Base-by-base conservation (phyloP, 176 grass and related monocot genomes). In the Pontederia paniculata region DNA sequence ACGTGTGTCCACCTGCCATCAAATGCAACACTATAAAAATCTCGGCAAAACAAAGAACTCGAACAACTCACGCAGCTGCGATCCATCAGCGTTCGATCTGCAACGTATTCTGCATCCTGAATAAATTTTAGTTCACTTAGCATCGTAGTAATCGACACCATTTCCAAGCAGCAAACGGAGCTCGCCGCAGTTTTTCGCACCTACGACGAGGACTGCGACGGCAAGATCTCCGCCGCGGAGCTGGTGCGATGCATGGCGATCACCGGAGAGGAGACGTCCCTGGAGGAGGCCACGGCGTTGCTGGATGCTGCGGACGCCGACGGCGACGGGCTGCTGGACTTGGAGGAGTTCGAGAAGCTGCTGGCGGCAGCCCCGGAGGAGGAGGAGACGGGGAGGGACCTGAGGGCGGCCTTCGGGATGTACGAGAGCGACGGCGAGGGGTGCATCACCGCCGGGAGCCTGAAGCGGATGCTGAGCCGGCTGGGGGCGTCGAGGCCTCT, bases 361-460 rank as follows among this genome's bases (percentile, higher is more conserved):
- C 69, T 45, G 0, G 63, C 18, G 48, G 73, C 57, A 20, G 56
- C 20, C 10, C 8, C 17, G 1, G 48, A 15, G 20, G 69, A 47
- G 17, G 73, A 73, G 17, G 60, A 48, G 58, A 78, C 37, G 56
- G 12, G 21, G 5, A 52, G 25, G n/a, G 72, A 79, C 41, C 52
- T 87, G 47, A 72, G 71, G 45, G 68, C 42, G n/a, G 84, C 83
- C 23, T 87, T 87, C 57, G 56, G 53, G 61, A 78, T 87, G 78
- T 87, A 81, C 62, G 78, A 74, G 17, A 8, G 22, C 18, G 54
- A 61, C 7, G 56, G 50, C 17, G 17, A 55, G 15, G 60, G 58
- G 15, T 64, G 45, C 68, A 87, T 87, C 46, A 87, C 83, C 41
- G 70, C 78, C 44, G 66, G 45, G 67, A 86, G 83, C 74, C 70